A percentile compares a stretch with the other conserved stretches of the same genome.
Conservation (phyloP, 2,329 filamentous ascomycete genomes). For the Fusarium sp. region DNA sequence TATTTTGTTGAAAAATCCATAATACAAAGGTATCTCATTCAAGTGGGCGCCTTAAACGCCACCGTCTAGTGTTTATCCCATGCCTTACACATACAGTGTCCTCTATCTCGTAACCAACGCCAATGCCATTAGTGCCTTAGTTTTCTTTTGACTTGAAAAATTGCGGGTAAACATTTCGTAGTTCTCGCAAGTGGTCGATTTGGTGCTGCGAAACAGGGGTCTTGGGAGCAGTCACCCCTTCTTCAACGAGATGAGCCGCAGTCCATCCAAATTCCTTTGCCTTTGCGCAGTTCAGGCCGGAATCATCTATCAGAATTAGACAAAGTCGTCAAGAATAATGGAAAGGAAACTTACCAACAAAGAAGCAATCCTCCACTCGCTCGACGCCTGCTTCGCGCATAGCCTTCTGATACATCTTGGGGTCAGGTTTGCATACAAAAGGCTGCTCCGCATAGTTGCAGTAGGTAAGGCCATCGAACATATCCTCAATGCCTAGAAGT, state of each 20-base stretch:
- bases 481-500: constrained; percentile 85
- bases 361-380: constrained; percentile 83
- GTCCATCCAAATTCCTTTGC: constrained; percentile 89
- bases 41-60: constrained; percentile 35
- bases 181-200: constrained; percentile 81
- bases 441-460: constrained; percentile 86
- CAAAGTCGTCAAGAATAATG: neutral
- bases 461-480: constrained; percentile 95
- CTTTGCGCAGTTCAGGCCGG: constrained; percentile 82
- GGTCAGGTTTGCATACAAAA: constrained; percentile 89
- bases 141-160: constrained; percentile 77
- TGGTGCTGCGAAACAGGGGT: constrained; percentile 80
- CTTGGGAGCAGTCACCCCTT: constrained; percentile 74
- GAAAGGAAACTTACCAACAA: constrained; percentile 79
- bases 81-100: neutral
- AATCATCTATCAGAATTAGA: constrained; percentile 77
- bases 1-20: constrained; percentile 9
- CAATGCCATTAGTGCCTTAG: constrained; percentile 5
- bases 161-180: constrained; percentile 83
- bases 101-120: neutral
- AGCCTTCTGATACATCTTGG: constrained; percentile 87
- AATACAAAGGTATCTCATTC: constrained; percentile 36
- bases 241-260: constrained; percentile 87
- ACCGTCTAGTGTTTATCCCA: constrained; percentile 25
- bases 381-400: constrained; percentile 86